These are phyloP conservation scores for Leptographium radiaticola DNA, from an alignment of 2,329 filamentous ascomycete species.

Conservation along the genomic window DNA sequence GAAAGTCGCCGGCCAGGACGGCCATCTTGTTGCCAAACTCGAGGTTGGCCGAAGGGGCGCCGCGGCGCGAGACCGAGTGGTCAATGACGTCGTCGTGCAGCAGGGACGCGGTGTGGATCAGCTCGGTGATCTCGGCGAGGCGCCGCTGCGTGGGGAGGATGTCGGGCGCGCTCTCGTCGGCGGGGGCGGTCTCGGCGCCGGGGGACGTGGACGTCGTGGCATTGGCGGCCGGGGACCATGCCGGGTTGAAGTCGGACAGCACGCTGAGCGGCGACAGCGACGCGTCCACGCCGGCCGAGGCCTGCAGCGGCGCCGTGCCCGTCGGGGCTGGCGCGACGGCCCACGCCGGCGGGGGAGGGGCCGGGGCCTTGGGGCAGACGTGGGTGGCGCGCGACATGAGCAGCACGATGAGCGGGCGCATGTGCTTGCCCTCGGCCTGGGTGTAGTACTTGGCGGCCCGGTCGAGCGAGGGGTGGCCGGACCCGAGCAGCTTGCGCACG, in stretches of 20 bases:
- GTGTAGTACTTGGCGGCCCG: slow-evolving; percentile 98
- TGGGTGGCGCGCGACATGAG: slow-evolving; percentile 92
- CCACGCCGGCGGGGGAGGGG: slow-evolving; percentile 12
- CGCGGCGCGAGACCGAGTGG: slow-evolving; percentile 72
- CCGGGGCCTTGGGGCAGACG: slow-evolving; percentile 48
- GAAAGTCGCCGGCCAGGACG: slow-evolving; percentile 90
- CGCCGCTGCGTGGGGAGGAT: slow-evolving; percentile 89
- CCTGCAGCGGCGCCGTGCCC: slow-evolving; percentile 26
- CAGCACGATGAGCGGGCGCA: slow-evolving; percentile 85
- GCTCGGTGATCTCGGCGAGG: slow-evolving; percentile 89
- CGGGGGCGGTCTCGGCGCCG: slow-evolving; percentile 33
- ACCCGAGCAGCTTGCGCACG: slow-evolving; percentile 83
- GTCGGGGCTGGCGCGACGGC: not conserved
- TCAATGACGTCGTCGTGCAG: slow-evolving; percentile 98
- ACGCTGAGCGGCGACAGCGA: slow-evolving; percentile 41
- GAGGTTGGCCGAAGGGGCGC: slow-evolving; percentile 77
- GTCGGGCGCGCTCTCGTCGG: slow-evolving; percentile 33
- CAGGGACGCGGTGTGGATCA: slow-evolving; percentile 93
- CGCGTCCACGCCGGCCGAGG: slow-evolving; percentile 33
- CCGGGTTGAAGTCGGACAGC: slow-evolving; percentile 74
- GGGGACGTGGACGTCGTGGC: not conserved
- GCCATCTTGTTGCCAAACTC: slow-evolving; percentile 99
- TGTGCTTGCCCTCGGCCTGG: slow-evolving; percentile 89
- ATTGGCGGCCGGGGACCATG: slow-evolving; percentile 16
- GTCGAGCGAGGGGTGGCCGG: slow-evolving; percentile 86